Percentiles rank a stretch among this genome's conserved stretches.
These are phyloP conservation scores for Rhodamnia argentea DNA, from an alignment of 345 rosid species.

Conservation along the genomic window DNA sequence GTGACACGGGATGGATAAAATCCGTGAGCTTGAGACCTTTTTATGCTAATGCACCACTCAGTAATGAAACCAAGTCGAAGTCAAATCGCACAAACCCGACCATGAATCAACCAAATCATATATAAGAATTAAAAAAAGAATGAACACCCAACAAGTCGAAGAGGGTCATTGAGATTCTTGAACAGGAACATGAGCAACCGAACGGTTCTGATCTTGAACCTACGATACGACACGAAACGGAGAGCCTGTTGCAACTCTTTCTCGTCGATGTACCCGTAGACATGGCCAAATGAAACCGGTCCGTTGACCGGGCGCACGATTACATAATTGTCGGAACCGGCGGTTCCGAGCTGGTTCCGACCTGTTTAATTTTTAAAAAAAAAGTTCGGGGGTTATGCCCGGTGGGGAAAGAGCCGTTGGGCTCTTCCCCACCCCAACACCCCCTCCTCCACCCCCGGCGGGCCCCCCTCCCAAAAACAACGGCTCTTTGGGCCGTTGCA, in stretches of 20 bases:
- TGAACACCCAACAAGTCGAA: constrained; percentile 28
- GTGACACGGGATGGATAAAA: neutral
- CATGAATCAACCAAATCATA: neutral
- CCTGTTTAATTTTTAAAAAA: too few relatives aligned
- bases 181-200: constrained; percentile 56
- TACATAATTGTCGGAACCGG: too few relatives aligned
- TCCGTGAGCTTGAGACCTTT: neutral
- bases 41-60: neutral
- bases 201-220: constrained; percentile 39
- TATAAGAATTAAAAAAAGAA: neutral
- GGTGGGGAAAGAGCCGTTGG: too few relatives aligned
- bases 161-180: constrained; percentile 41
- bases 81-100: neutral
- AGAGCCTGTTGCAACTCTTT: constrained; percentile 51
- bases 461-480: too few relatives aligned
- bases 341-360: too few relatives aligned
- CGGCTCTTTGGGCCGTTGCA: too few relatives aligned
- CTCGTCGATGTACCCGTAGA: constrained; percentile 61
- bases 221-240: constrained; percentile 27
- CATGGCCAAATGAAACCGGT: too few relatives aligned
- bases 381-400: too few relatives aligned
- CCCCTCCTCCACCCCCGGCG: too few relatives aligned
- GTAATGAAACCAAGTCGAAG: neutral
- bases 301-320: too few relatives aligned
- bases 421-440: too few relatives aligned